These are phyloP conservation scores for Voacanga thouarsii DNA, from an alignment of 257 asterid genomes.

Conservation along the genomic window DNA sequence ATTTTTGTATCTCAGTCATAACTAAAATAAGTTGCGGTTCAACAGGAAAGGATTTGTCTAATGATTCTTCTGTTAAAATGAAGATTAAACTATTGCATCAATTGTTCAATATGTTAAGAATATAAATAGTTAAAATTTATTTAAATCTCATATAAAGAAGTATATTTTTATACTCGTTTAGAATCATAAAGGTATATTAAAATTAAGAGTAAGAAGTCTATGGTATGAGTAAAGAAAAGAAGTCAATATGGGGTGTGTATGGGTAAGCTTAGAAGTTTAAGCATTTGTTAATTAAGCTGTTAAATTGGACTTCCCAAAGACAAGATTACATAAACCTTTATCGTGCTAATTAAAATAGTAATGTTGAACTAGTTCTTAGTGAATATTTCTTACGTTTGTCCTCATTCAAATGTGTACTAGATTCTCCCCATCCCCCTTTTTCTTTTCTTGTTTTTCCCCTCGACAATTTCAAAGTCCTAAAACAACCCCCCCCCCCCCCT, in stretches of 20 bases:
- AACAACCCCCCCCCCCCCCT: not conserved
- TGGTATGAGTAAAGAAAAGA: slow-evolving; percentile 8
- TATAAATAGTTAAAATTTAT: too few species aligned
- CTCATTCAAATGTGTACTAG: slow-evolving; percentile 31
- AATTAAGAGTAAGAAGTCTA: not conserved
- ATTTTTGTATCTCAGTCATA: too few species aligned
- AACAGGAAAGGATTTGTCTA: too few species aligned
- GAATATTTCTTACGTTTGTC: slow-evolving; percentile 50
- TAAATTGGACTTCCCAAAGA: slow-evolving; percentile 14
- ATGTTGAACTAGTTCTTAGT: slow-evolving; percentile 26
- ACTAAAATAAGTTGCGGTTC: too few species aligned
- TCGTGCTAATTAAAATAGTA: slow-evolving; percentile 34
- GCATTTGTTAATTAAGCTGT: slow-evolving; percentile 3
- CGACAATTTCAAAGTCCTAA: slow-evolving; percentile 4
- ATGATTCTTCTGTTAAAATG: too few species aligned
- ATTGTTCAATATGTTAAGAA: not conserved
- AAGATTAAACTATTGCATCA: too few species aligned
- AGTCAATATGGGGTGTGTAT: not conserved
- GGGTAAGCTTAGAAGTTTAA: slow-evolving; percentile 5
- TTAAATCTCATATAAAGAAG: too few species aligned
- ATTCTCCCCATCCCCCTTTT: slow-evolving; percentile 36
- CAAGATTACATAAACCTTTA: slow-evolving; percentile 20
- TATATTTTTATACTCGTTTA: too few species aligned
- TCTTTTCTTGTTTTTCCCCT: slow-evolving; percentile 3
- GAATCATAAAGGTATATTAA: too few species aligned